Base-by-base conservation (phyloP, 768 basidiomycete genomes). In the Lentinula boryana region DNA sequence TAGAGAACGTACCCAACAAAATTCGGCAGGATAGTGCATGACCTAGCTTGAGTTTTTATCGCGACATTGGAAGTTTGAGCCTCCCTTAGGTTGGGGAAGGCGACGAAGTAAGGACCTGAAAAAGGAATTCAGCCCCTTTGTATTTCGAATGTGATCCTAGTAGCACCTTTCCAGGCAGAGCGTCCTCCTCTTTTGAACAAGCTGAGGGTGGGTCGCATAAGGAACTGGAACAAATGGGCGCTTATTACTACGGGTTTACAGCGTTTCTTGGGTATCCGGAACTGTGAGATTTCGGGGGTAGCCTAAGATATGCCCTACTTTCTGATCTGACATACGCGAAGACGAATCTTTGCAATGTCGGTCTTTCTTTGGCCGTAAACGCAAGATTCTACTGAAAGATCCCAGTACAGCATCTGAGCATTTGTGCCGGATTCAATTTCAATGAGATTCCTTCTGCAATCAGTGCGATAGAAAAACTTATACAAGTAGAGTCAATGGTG, bases 21-120 rank as follows among this genome's bases (percentile, higher is more conserved):
- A 66, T 93, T 95, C 0, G 96, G 96, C 2, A 99, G 79, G 70
- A 99, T 89, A 8, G 95, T 97, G 66, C 95, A 98, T 10, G 90
- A 78, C 62, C 96, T 78, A 1, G 93, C 93, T 62, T 93, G 83
- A 0, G 96, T 99, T 67, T 84, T 84, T 68, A 99, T 94, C 0
- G 94, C 85, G n/a, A 84, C 79, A 72, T 91, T 91, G 72, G 87
- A 87, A 62, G 85, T 77, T 60, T 93, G 75, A 2, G 95, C 89
- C 44, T 95, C 85, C 33, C 85, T 82, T 61, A 98, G 78, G 67
- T 91, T 90, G 3, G 93, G 91, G 75, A 98, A 98, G 18, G 94
- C 84, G 55, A 95, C 89, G 68, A 98, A 98, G 74, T 86, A 97
- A 12, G 96, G 96, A 4, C 95, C 96, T 98, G 10, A 5, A 58